A percentile compares a stretch with the other conserved stretches of the same genome.
phyloP scores from a whole-genome alignment of 176 grass and related monocot genomes.

The Eremochloa ophiuroides region DNA sequence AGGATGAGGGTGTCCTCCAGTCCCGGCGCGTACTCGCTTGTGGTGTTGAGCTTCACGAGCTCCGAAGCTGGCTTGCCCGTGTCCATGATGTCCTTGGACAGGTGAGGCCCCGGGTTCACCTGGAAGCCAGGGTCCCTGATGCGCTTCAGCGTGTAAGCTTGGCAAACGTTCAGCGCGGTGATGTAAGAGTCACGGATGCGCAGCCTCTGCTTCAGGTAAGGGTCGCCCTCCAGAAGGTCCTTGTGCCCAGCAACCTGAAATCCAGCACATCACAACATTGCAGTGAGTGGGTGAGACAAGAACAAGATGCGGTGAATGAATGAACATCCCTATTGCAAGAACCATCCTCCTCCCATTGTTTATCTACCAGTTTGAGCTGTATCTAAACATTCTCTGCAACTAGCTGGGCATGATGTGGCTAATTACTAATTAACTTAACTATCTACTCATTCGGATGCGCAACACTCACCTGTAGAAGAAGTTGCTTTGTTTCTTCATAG shows the following conservation, averaged over 20 bases:
- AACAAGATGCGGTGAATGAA: not conserved
- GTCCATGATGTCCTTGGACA: slow-evolving; percentile 72
- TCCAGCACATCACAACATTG: not conserved
- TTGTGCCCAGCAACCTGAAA: slow-evolving; percentile 86
- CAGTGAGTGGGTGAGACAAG: not conserved
- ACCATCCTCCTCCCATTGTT: not conserved
- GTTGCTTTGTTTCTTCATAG: slow-evolving; percentile 75
- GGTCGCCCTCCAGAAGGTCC: slow-evolving; percentile 85
- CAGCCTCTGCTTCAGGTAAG: slow-evolving; percentile 83
- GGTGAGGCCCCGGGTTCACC: slow-evolving; percentile 47
- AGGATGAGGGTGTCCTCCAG: slow-evolving; percentile 94
- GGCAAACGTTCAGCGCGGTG: slow-evolving; percentile 79
- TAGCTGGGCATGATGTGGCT: not conserved
- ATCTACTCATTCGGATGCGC: not conserved
- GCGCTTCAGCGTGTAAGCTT: slow-evolving; percentile 79
- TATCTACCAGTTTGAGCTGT: not conserved
- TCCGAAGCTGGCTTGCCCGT: slow-evolving; percentile 53
- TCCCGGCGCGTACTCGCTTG: slow-evolving; percentile 81
- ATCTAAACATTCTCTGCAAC: not conserved
- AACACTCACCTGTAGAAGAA: slow-evolving; percentile 96
- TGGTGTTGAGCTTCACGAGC: slow-evolving; percentile 77
- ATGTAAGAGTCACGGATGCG: slow-evolving; percentile 81
- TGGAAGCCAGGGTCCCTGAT: slow-evolving; percentile 82
- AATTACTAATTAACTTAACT: not conserved
- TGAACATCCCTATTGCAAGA: not conserved